Conservation (phyloP, 2,329 filamentous ascomycete species). For the Ophiosphaerella korrae region DNA sequence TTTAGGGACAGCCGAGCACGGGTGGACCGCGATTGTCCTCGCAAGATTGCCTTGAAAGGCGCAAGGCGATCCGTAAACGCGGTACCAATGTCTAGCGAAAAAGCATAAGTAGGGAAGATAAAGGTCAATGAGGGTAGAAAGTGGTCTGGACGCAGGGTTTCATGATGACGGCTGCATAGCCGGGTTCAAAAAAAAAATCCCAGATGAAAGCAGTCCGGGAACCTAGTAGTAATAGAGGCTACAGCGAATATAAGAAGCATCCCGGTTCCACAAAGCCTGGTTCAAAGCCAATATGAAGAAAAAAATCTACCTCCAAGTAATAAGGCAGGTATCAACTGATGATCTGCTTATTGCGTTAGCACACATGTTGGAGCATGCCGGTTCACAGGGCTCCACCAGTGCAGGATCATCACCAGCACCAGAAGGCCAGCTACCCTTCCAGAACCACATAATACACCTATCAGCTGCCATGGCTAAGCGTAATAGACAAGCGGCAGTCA, state of each 20-base stretch:
- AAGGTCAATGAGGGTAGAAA: slow-evolving; percentile 13
- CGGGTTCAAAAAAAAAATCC: slow-evolving; percentile 8
- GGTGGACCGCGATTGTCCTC: neutral
- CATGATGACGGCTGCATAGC: slow-evolving; percentile 20
- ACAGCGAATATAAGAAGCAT: slow-evolving; percentile 27
- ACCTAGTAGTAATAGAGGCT: slow-evolving; percentile 6
- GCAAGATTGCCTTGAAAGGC: neutral
- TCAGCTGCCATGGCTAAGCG: slow-evolving; percentile 27
- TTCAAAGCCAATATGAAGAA: no score
- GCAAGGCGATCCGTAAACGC: neutral
- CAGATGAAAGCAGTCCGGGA: slow-evolving; percentile 2
- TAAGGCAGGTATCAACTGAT: slow-evolving; percentile 29
- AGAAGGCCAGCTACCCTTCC: slow-evolving; percentile 29
- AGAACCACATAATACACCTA: slow-evolving; percentile 26
- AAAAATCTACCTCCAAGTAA: slow-evolving; percentile 17
- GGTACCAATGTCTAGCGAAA: neutral
- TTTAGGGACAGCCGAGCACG: neutral
- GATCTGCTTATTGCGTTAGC: slow-evolving; percentile 30
- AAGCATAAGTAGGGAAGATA: slow-evolving; percentile 4
- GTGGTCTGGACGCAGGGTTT: slow-evolving; percentile 14
- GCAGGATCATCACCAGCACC: slow-evolving; percentile 15
- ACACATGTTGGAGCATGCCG: slow-evolving; percentile 18
- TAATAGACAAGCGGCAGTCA: slow-evolving; percentile 25
- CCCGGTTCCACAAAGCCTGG: slow-evolving; percentile 22
- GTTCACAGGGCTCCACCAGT: slow-evolving; percentile 16